phyloP scores from a whole-genome alignment of 2,329 filamentous ascomycete species.

The Biscogniauxia sp. region DNA sequence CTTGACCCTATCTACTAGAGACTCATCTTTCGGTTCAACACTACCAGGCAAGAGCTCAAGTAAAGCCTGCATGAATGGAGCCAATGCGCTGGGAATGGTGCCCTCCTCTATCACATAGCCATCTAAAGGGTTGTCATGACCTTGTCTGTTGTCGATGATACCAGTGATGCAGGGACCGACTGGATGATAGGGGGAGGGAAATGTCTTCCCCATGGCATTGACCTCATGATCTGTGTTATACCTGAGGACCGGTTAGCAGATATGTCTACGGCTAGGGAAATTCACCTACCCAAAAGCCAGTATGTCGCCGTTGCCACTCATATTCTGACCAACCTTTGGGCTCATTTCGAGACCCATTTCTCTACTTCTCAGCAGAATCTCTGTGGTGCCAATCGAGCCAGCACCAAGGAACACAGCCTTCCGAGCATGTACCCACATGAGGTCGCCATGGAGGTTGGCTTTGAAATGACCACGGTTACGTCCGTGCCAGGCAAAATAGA shows the following conservation, averaged over 20 bases:
- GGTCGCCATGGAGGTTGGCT: slow-evolving; percentile 53
- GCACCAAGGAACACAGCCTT: slow-evolving; percentile 66
- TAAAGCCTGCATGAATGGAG: slow-evolving; percentile 54
- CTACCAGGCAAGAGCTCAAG: slow-evolving; percentile 53
- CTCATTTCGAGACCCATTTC: slow-evolving; percentile 58
- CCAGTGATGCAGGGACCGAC: slow-evolving; percentile 62
- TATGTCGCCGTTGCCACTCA: slow-evolving; percentile 67
- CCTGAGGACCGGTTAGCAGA: slow-evolving; percentile 31
- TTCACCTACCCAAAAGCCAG: slow-evolving; percentile 55
- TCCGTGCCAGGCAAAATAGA: slow-evolving; percentile 65
- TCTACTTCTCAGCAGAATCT: slow-evolving; percentile 61
- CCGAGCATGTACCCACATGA: slow-evolving; percentile 67
- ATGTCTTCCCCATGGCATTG: slow-evolving; percentile 53
- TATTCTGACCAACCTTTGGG: slow-evolving; percentile 54
- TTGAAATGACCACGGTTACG: slow-evolving; percentile 54
- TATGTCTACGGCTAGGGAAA: not conserved
- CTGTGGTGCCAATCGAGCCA: slow-evolving; percentile 62
- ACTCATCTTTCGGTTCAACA: slow-evolving; percentile 36
- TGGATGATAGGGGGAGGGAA: slow-evolving; percentile 50
- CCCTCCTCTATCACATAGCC: slow-evolving; percentile 66
- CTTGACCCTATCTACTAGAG: slow-evolving; percentile 41
- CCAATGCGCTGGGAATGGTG: slow-evolving; percentile 55
- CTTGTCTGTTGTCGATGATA: slow-evolving; percentile 57
- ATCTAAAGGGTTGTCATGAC: slow-evolving; percentile 52
- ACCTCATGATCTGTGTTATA: slow-evolving; percentile 59